Base-by-base conservation (phyloP, 2,329 filamentous ascomycete species). In the Trichothecium roseum region DNA sequence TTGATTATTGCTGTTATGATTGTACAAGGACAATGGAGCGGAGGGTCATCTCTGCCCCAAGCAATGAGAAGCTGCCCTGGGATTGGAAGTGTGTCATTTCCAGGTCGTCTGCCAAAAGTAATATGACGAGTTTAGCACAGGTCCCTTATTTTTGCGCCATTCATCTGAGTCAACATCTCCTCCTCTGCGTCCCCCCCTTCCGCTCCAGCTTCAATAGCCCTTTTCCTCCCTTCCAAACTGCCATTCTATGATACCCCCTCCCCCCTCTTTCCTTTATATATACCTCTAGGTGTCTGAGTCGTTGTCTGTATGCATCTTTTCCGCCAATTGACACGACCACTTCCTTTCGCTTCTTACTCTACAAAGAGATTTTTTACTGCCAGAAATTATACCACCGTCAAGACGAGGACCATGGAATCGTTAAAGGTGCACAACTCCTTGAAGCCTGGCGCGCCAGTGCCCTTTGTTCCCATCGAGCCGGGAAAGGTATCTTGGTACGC, bases 371-470 rank as follows among this genome's bases (percentile, higher is more conserved):
- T 60, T 47, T 60, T 56, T 38, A 42, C 52, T 42, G 44, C 20
- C 20, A 24, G 20, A 24, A 24, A 24, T 6, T 24, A 24, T 24
- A 24, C 20, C 6, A 10, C 20, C 10, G 20, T 6, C 10, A 10
- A 6, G 10, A 24, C 20, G 10, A 24, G 50, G 48, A 51, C 48
- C 49, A 69, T 72, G 68, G 65, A 66, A 49, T 60, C 74, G 32
- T 65, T 93, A 47, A 81, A 77, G 53, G 68, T 94, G 45, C 85
- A 81, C 67, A 93, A 91, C 61, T 87, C 82, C 5, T 65, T 94
- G 50, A 82, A 63, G 48, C 67, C 84, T 9, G 73, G 82, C 41
- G 68, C 68, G 9, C 84, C 88, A 51, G 79, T 80, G 30, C 72
- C 78, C 4, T 91, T 93, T 51, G 63, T 80, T 30, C 84, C 85